Evolutionary conservation across 2,329 filamentous ascomycete species (phyloP), one percentile per base, ranked within the genome.

Genomic region (Xylariaceae sp.): DNA sequence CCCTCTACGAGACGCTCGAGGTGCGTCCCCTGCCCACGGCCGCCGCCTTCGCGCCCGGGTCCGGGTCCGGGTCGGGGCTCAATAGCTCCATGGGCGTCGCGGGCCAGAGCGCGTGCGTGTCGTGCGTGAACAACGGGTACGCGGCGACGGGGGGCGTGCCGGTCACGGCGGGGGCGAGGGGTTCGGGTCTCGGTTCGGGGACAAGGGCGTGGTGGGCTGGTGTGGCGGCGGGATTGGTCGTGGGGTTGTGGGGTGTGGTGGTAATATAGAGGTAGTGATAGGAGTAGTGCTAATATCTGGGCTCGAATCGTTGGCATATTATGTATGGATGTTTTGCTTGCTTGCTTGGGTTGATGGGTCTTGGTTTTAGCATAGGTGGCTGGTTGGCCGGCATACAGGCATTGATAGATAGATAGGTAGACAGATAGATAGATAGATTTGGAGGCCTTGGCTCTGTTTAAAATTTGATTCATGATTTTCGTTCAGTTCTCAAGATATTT

Each of bases 1-100:
- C 65, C n/a, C 3, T 65, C 23, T 20, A 59, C 7, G 57, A 59
- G 53, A 67, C 66, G 37, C 18, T 60, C 23, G 26, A 20, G 26
- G 56, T 62, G 32, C 44, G 50, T 19, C 47, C 5, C 14, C 7
- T 16, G 7, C 37, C 37, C 9, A 46, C 19, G 14, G 48, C 12
- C n/a, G 32, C 20, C 32, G 47, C 19, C 40, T 40, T 21, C 26
- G n/a, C 20, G 2, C 29, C 26, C 6, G 10, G 6, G 26, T 29
- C 26, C 26, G 26, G 9, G 3, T 37, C 12, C 32, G 32, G 5
- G 6, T 10, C 3, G 32, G 14, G 32, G 6, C 32, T 37, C 32
- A 37, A 37, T 16, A 3, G 9, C 32, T 7, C 5, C 32, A 37
- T 37, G 32, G 32, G 32, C 32, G 32, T 37, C 32, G 32, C 32